Base-by-base conservation (phyloP, 495 filamentous ascomycete species). In the Aspergillus campestris region DNA sequence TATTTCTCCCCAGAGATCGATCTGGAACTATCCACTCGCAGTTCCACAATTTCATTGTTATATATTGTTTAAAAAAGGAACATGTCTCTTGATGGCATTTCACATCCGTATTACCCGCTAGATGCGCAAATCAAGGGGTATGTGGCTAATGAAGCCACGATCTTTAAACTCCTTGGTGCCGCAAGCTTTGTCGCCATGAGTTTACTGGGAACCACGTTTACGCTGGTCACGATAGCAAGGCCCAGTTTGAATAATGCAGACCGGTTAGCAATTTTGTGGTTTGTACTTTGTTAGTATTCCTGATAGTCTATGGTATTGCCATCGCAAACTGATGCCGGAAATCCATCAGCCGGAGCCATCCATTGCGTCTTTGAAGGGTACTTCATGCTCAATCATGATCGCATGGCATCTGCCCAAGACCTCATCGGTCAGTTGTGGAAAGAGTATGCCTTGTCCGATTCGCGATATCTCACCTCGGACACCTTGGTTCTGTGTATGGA, bases 291-390 rank as follows among this genome's bases (percentile, higher is more conserved):
- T 80, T 70, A 53, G 78, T 64, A 34, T 36, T 8, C n/a, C 35
- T 13, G n/a, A 36, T 31, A 24, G 44, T 7, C 27, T 15, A 24
- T 34, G 29, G 28, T 31, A 11, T 6, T 32, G 35, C 30, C 32
- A 34, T 40, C 29, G 34, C 24, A 12, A 35, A 50, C 44, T 59
- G 27, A 24, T 4, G 18, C 18, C 50, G 38, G 31, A 45, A 15
- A 12, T 34, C 7, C 14, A 12, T 48, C 18, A 88, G 83, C 69
- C 41, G 81, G 81, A 13, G 72, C 55, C 37, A 71, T 91, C 13
- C 87, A 94, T 59, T 75, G 84, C 40, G 80, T 88, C 56, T 91
- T 94, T 55, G 87, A 94, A 68, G 84, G 87, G n/a, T 91, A 89
- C 61, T 91, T 83, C 52, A 76, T 83, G 53, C 58, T 77, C 47